Base-by-base conservation (phyloP, 2,329 filamentous ascomycete species). In the Pochonia chlamydosporia region DNA sequence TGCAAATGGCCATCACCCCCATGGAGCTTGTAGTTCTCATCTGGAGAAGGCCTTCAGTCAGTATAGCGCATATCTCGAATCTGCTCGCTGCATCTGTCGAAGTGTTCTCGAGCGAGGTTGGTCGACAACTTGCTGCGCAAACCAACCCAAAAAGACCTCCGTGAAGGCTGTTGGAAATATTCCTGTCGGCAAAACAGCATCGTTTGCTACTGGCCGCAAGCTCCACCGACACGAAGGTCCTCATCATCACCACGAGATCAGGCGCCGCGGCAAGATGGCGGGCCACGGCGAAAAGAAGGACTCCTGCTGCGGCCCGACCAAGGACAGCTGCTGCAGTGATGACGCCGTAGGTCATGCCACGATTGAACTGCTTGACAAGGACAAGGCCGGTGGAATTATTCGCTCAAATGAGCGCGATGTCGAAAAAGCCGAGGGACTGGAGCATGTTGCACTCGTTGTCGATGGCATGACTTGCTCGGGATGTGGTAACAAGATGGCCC, bases 401-500 rank as follows among this genome's bases (percentile, higher is more conserved):
- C 18, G n/a, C 14, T 23, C 39, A 9, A 9, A 18, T 25, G 14
- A 37, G 46, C 8, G 43, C 14, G 61, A 64, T 26, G 26, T 59
- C 10, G 63, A 65, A 44, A 61, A 59, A 41, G 52, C 50, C 7
- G 47, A 44, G 24, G 55, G 44, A 1, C 35, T 56, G 10, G 61
- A 66, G 54, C 54, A 54, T 6, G 54, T 66, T 26, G 50, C 49
- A 21, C 47, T 64, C 13, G 31, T 56, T 2, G 62, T 68, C 25
- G 57, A 59, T 16, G 66, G 66, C 21, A 69, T 68, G 63, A 63
- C 62, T 3, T 69, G 66, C 33, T 63, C 66, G 2, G 60, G 62
- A 10, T 68, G 66, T 28, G 64, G 54, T 4, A 62, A 63, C 47
- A 68, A 67, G 44, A 46, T 68, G 30, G 51, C 58, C 40, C 59